A percentile compares a stretch with the other conserved stretches of the same genome.
These are phyloP conservation scores for Stemphylium beticola DNA, from an alignment of 2,329 filamentous ascomycete genomes.

Conservation along the genomic window DNA sequence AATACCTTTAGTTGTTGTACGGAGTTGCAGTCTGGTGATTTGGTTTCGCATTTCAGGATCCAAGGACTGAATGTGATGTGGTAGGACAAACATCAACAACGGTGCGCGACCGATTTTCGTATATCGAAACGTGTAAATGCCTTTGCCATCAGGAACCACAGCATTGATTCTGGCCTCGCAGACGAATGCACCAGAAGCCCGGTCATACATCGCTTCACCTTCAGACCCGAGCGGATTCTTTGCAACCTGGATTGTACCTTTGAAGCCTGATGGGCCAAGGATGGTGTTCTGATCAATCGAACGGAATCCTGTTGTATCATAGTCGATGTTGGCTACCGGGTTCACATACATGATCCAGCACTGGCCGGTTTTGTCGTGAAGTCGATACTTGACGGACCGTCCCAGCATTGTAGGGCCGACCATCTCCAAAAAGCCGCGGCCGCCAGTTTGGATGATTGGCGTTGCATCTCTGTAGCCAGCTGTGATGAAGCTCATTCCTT, in stretches of 20 bases:
- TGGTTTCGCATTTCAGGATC: constrained; percentile 60
- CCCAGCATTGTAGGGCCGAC: constrained; percentile 62
- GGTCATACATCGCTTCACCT: constrained; percentile 75
- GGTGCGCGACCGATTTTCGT: constrained; percentile 71
- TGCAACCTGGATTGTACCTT: constrained; percentile 80
- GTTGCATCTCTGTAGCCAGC: constrained; percentile 73
- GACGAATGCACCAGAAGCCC: constrained; percentile 76
- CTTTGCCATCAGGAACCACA: constrained; percentile 60
- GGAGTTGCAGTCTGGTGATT: constrained; percentile 65
- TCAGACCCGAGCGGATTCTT: constrained; percentile 69
- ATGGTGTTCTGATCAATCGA: constrained; percentile 67
- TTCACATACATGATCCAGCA: constrained; percentile 80
- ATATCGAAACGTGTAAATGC: constrained; percentile 75
- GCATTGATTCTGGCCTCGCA: constrained; percentile 69
- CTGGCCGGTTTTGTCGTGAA: constrained; percentile 69
- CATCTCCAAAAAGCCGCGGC: constrained; percentile 74
- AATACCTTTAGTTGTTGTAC: constrained; percentile 84
- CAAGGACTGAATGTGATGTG: constrained; percentile 83
- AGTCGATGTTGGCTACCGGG: constrained; percentile 60
- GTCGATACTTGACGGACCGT: constrained; percentile 76
- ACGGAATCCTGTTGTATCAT: constrained; percentile 68
- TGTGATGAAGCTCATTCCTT: constrained; percentile 89
- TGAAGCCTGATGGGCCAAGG: constrained; percentile 70
- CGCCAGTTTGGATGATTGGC: constrained; percentile 72
- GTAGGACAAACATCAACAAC: constrained; percentile 84